Base-by-base conservation (phyloP, 2,329 filamentous ascomycete genomes). In the Aspergillus aculeatinus region DNA sequence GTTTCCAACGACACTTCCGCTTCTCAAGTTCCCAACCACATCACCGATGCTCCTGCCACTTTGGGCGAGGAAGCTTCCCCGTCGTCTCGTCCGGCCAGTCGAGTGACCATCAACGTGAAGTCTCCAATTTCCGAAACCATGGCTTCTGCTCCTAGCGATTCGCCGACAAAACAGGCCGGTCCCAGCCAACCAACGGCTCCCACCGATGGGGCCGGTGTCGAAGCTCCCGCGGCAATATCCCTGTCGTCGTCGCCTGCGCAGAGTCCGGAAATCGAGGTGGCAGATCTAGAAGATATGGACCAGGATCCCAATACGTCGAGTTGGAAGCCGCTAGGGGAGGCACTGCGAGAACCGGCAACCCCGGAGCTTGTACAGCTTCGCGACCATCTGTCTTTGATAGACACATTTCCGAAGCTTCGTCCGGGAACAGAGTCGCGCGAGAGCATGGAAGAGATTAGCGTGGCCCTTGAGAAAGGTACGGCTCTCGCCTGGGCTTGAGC, bases 191-290 rank as follows among this genome's bases (percentile, higher is more conserved):
- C 63, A 12, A 49, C 51, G 31, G 61, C 58, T 33, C 48, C 64
- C 55, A 57, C 63, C 25, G 58, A 68, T 51, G 60, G 63, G 49
- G 61, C 60, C 31, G 67, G 66, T 21, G 59, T 66, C 19, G 59
- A 70, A 49, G 64, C 68, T 19, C 61, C 68, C 52, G 63, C 70
- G 51, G 69, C 68, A 23, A 76, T 79, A 52, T 79, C 78, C 7
- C 71, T 80, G 51, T 71, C 75, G 10, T 80, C 79, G 4, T 79
- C 80, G 16, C 74, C 79, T 12, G 70, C 74, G 21, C 73, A 74
- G 48, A 81, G 79, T 56, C 79, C 78, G 11, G 76, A 80, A 58
- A 82, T 82, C 33, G 80, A 83, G 67, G 78, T 81, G 16, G 78
- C 79, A 7, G 79, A 81, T 48, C 68, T 76, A 19, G 80, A 82